Base-by-base conservation (phyloP, 2,329 filamentous ascomycete genomes). In the Dothideomycetes sp. region DNA sequence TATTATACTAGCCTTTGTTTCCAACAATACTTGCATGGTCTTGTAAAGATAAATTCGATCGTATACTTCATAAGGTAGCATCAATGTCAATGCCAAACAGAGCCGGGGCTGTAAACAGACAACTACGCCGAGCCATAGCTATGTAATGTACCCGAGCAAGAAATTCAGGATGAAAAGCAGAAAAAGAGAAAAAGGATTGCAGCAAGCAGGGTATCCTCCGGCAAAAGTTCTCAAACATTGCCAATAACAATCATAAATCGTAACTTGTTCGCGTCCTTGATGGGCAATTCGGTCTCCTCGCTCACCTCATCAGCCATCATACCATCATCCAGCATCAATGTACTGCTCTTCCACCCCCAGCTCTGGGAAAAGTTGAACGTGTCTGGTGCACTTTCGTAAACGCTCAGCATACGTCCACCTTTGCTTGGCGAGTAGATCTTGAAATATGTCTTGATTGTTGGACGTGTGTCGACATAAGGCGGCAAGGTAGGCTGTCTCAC, bases 281-380 rank as follows among this genome's bases (percentile, higher is more conserved):
- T 46, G 18, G 38, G 43, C 33, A 34, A 19, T 18, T 50, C 49
- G 2, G 29, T 43, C 38, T 49, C 15, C 41, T 43, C 51, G 23
- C 49, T 48, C 30, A 47, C 47, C 30, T 54, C 57, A 7, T 56
- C 56, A 2, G 48, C 52, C 17, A 57, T 38, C 25, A 58, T 43
- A 1, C 61, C 63, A 43, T 74, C 69, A 49, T 74, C 71, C 19
- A 74, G 53, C 60, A 74, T 73, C 47, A 76, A 55, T n/a, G 70
- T 74, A 50, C 66, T 71, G 47, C 70, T 74, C 63, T 74, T 76
- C 73, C 73, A 76, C 1, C 73, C 73, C 73, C 73, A 76, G 47
- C 68, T 73, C 57, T 77, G 73, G 33, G 67, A 70, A 52, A 76
- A 76, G 50, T 76, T 75, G 54, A 77, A 77, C 41, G 64, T 64